Evolutionary conservation across 2,329 filamentous ascomycete species (phyloP).

Genomic region (Rhynchosporium secalis): DNA sequence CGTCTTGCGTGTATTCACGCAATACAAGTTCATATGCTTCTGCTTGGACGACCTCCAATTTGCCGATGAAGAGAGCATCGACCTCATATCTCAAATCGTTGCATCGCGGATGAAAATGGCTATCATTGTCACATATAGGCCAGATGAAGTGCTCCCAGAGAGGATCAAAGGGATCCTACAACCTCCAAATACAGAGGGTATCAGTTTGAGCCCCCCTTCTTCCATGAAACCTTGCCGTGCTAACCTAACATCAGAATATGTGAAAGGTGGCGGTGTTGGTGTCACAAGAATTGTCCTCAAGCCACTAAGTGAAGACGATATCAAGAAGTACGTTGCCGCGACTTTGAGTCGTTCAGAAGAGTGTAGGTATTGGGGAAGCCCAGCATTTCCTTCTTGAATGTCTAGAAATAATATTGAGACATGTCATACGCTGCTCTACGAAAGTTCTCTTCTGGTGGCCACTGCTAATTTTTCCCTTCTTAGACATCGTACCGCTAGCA

Average conservation of each 20-base stretch:
- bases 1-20: slow-evolving; percentile 76
- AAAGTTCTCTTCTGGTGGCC: no score
- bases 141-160: slow-evolving; percentile 45
- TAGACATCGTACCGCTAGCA: slow-evolving; percentile 69
- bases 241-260: slow-evolving; percentile 35
- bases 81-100: slow-evolving; percentile 80
- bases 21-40: slow-evolving; percentile 84
- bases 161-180: slow-evolving; percentile 56
- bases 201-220: slow-evolving; percentile 35
- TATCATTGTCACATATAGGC: slow-evolving; percentile 43
- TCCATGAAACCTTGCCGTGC: slow-evolving; percentile 20
- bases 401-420: no score
- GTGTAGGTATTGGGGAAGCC: slow-evolving; percentile 36
- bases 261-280: slow-evolving; percentile 49
- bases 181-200: slow-evolving; percentile 55
- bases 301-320: slow-evolving; percentile 76
- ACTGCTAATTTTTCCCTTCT: no score
- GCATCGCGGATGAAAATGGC: slow-evolving; percentile 77
- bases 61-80: slow-evolving; percentile 83
- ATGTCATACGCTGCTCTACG: no score
- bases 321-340: slow-evolving; percentile 76
- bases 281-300: slow-evolving; percentile 70
- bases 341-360: slow-evolving; percentile 74
- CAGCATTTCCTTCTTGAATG: no score
- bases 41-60: slow-evolving; percentile 89